phyloP scores from a whole-genome alignment of 805 yeast species.

The Myxozyma mucilagina region DNA sequence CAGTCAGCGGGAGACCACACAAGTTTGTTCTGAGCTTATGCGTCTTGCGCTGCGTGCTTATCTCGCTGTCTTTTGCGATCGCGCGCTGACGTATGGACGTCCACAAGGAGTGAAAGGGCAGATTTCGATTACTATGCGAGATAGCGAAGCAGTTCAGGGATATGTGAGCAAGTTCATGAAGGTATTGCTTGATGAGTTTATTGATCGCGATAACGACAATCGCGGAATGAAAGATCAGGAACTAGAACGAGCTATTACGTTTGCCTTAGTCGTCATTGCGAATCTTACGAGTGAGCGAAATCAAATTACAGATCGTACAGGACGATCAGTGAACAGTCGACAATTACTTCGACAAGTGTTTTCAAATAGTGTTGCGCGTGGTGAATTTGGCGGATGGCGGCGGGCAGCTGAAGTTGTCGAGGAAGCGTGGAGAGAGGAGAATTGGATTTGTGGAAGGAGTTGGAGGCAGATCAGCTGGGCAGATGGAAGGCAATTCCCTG shows the following conservation, averaged over 20 bases:
- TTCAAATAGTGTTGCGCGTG: not conserved
- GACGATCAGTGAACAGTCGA: not conserved
- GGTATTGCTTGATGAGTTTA: not conserved
- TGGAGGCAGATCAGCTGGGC: slow-evolving; percentile 16
- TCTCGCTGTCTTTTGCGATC: slow-evolving; percentile 10
- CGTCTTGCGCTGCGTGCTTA: slow-evolving; percentile 12
- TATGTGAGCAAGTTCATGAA: not conserved
- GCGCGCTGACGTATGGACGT: not conserved
- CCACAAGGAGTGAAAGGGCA: slow-evolving; percentile 1
- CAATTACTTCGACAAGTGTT: slow-evolving; percentile 5
- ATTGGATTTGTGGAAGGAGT: slow-evolving; percentile 8
- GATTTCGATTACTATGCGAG: slow-evolving; percentile 8
- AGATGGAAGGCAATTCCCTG: not conserved
- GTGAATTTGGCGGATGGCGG: slow-evolving; percentile 18
- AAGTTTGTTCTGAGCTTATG: slow-evolving; percentile 16
- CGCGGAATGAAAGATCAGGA: slow-evolving; percentile 8
- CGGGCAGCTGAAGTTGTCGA: slow-evolving; percentile 14
- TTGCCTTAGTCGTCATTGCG: slow-evolving; percentile 14
- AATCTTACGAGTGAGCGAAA: not conserved
- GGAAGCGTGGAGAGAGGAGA: slow-evolving; percentile 9
- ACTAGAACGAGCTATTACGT: slow-evolving; percentile 13
- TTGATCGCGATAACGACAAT: not conserved
- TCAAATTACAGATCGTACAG: not conserved
- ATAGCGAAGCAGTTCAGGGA: not conserved
- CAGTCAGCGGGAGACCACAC: slow-evolving; percentile 10